Percentiles rank a stretch among this genome's conserved stretches.
These are phyloP conservation scores for Chamaenerion angustifolium DNA, from an alignment of 345 rosid genomes.

Conservation along the genomic window DNA sequence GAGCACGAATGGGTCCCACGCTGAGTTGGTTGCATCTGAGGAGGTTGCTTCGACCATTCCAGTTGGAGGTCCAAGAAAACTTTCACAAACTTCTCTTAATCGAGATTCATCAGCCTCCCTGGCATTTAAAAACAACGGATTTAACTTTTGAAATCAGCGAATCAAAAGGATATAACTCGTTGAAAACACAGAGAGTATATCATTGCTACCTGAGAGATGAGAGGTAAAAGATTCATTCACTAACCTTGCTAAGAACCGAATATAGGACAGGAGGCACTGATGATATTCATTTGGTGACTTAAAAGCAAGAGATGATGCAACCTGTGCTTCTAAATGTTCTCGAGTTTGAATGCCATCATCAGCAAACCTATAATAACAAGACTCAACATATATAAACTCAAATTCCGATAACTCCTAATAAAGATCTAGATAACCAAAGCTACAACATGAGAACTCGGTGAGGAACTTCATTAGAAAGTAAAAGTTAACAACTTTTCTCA, in stretches of 20 bases:
- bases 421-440: too few species aligned
- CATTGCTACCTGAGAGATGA: background rate
- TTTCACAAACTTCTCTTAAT: conserved; percentile 84
- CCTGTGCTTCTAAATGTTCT: conserved; percentile 93
- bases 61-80: conserved; percentile 94
- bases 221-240: background rate
- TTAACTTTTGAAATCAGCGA: background rate
- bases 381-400: too few species aligned
- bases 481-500: too few species aligned
- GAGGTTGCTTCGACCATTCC: conserved; percentile 57
- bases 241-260: conserved; percentile 84
- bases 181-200: background rate
- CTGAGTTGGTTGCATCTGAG: conserved; percentile 30
- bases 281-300: conserved; percentile 83
- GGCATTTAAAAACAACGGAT: conserved; percentile 9
- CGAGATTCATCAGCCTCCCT: conserved; percentile 97
- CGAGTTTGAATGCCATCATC: conserved; percentile 96
- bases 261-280: conserved; percentile 87
- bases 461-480: too few species aligned
- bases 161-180: background rate
- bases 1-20: conserved; percentile 89
- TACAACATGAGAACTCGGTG: too few species aligned
- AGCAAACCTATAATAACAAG: conserved; percentile 44
- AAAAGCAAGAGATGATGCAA: conserved; percentile 76
- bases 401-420: too few species aligned